These are phyloP conservation scores for Coccinonectria pachysandricola DNA, from an alignment of 2,329 filamentous ascomycete species.

Conservation along the genomic window DNA sequence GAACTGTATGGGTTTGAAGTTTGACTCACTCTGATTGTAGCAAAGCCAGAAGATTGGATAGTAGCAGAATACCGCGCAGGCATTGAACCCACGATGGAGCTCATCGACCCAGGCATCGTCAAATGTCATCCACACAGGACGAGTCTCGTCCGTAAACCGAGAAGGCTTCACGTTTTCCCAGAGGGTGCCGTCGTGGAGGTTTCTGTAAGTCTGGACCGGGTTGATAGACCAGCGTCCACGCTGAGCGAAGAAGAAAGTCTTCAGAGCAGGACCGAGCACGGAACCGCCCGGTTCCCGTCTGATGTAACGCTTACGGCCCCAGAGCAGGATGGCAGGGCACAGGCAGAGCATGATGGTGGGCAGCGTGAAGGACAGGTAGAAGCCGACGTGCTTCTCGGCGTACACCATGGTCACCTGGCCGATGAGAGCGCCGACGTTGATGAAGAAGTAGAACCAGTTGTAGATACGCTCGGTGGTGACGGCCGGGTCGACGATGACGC, in stretches of 20 bases:
- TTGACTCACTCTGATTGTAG: conserved; percentile 32
- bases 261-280: conserved; percentile 54
- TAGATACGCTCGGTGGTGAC: conserved; percentile 54
- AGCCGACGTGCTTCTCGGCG: conserved; percentile 64
- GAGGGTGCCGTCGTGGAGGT: conserved; percentile 45
- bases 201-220: conserved; percentile 47
- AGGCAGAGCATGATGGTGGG: conserved; percentile 55
- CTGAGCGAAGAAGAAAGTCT: conserved; percentile 50
- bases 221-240: conserved; percentile 62
- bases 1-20: no score
- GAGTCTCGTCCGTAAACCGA: conserved; percentile 40
- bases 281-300: conserved; percentile 53
- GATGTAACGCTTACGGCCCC: conserved; percentile 48
- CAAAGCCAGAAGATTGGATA: conserved; percentile 52
- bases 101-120: conserved; percentile 74
- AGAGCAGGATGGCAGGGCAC: conserved; percentile 52
- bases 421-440: conserved; percentile 57
- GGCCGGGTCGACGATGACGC: conserved; percentile 55
- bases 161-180: conserved; percentile 64
- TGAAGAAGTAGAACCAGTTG: conserved; percentile 61
- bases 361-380: conserved; percentile 60
- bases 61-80: conserved; percentile 60
- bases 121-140: conserved; percentile 64
- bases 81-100: conserved; percentile 55
- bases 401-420: conserved; percentile 61